Evolutionary conservation across 495 filamentous ascomycete species (phyloP).

Genomic region (Penicillium pancosmium): DNA sequence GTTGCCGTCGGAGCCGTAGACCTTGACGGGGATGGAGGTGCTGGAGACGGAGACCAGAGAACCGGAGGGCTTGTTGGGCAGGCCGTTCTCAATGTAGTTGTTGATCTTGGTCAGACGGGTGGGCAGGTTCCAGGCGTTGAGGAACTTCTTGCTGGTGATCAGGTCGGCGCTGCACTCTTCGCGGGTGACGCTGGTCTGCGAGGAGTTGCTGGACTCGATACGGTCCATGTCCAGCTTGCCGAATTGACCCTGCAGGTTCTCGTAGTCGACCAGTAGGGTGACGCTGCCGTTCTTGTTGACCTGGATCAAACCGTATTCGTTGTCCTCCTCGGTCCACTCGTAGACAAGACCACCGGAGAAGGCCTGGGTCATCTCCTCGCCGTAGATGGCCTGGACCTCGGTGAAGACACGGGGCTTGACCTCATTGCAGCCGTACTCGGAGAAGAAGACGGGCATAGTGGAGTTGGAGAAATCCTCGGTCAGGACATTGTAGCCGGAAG

Average conservation of each 20-base stretch:
- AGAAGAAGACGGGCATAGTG: slow-evolving; percentile 90
- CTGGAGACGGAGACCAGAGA: slow-evolving; percentile 60
- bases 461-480: slow-evolving; percentile 69
- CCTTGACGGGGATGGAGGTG: slow-evolving; percentile 51
- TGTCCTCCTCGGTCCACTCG: slow-evolving; percentile 78
- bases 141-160: slow-evolving; percentile 65
- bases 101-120: slow-evolving; percentile 51
- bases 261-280: slow-evolving; percentile 69
- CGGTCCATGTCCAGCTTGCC: slow-evolving; percentile 68
- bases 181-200: slow-evolving; percentile 53
- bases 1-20: slow-evolving; percentile 58
- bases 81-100: slow-evolving; percentile 56
- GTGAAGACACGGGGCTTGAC: slow-evolving; percentile 77
- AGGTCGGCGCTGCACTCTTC: slow-evolving; percentile 61
- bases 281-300: slow-evolving; percentile 67
- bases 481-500: slow-evolving; percentile 71
- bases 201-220: slow-evolving; percentile 61
- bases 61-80: slow-evolving; percentile 53
- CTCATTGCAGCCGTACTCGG: slow-evolving; percentile 93
- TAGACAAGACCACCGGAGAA: slow-evolving; percentile 91
- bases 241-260: slow-evolving; percentile 74
- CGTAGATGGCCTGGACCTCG: slow-evolving; percentile 81
- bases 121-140: slow-evolving; percentile 76
- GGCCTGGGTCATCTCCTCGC: slow-evolving; percentile 71
- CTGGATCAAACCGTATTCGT: slow-evolving; percentile 79